phyloP scores from a whole-genome alignment of 352 stramenopile genomes.

The Globisporangium paddicum region DNA sequence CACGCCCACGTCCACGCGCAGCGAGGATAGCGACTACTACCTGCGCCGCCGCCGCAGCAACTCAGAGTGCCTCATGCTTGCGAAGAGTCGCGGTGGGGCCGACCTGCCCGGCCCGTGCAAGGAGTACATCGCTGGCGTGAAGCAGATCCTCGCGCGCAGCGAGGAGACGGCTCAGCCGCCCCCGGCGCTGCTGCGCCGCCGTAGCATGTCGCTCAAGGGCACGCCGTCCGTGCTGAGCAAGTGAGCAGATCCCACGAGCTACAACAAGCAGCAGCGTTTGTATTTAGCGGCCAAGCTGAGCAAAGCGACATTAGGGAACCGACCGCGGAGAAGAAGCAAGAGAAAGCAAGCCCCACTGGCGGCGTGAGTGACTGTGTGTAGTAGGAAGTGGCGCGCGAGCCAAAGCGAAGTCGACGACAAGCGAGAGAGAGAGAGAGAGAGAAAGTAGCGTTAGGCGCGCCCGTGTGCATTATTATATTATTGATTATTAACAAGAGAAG shows the following conservation, averaged over 20 bases:
- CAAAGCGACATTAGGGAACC: not conserved
- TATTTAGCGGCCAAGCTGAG: conserved; percentile 9
- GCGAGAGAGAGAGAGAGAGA: not conserved
- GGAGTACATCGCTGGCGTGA: conserved; percentile 84
- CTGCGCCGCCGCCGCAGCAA: conserved; percentile 65
- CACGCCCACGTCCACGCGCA: conserved; percentile 26
- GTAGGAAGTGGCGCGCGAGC: not conserved
- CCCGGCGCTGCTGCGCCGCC: conserved; percentile 43
- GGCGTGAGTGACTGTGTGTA: conserved; percentile 2
- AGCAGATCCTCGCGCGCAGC: conserved; percentile 77
- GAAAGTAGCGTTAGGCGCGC: not conserved
- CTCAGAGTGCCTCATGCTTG: conserved; percentile 76
- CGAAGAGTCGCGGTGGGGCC: conserved; percentile 44
- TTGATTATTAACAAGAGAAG: conserved; percentile 13
- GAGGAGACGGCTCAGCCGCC: conserved; percentile 29
- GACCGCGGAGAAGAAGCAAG: not conserved
- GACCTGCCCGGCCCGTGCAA: conserved; percentile 69
- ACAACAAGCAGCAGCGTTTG: conserved; percentile 4
- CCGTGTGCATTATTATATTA: conserved; percentile 13
- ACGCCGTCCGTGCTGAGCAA: conserved; percentile 24
- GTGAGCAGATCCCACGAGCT: conserved; percentile 5
- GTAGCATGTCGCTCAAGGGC: conserved; percentile 51
- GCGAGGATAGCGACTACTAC: conserved; percentile 21
- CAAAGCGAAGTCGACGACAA: not conserved
- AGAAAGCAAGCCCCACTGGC: not conserved